A percentile compares a stretch with the other conserved stretches of the same genome.
Evolutionary conservation across 2,329 filamentous ascomycete species (phyloP).

Genomic region (Aspergillus vadensis): DNA sequence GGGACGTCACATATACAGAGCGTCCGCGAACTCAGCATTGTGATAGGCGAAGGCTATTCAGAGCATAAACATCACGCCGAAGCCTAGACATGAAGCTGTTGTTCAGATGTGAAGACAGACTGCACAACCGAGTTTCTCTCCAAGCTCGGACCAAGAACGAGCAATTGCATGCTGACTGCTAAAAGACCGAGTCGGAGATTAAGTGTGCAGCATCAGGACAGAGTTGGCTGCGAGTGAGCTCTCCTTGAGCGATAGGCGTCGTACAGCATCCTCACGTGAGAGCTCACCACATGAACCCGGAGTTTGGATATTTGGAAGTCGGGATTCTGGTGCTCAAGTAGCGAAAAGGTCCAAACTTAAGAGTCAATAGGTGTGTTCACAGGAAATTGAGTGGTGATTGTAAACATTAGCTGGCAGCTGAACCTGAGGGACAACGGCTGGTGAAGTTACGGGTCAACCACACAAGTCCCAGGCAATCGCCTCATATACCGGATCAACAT

Average conservation of each 20-base stretch:
- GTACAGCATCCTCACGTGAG: not conserved
- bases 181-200: not conserved
- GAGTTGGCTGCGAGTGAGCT: not conserved
- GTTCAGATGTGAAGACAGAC: not conserved
- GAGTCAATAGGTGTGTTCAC: not conserved
- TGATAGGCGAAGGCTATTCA: not conserved
- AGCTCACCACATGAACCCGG: not conserved
- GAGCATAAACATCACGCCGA: too few species aligned
- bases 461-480: slow-evolving; percentile 18
- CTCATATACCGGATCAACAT: slow-evolving; percentile 12
- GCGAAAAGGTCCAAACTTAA: not conserved
- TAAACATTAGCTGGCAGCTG: not conserved
- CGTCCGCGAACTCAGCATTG: not conserved
- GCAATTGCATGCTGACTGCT: not conserved
- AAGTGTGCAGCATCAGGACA: not conserved
- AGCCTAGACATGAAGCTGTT: not conserved
- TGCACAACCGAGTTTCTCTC: not conserved
- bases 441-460: not conserved
- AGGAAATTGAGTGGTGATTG: not conserved
- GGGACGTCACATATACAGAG: not conserved
- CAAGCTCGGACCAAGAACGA: not conserved
- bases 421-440: not conserved
- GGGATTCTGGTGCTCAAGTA: not conserved
- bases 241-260: not conserved
- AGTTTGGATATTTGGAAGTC: not conserved